Percentiles rank a stretch among this genome's conserved stretches.
These are phyloP conservation scores for Aspergillus pseudoviridinutans DNA, from an alignment of 2,329 filamentous ascomycete genomes.

Conservation along the genomic window DNA sequence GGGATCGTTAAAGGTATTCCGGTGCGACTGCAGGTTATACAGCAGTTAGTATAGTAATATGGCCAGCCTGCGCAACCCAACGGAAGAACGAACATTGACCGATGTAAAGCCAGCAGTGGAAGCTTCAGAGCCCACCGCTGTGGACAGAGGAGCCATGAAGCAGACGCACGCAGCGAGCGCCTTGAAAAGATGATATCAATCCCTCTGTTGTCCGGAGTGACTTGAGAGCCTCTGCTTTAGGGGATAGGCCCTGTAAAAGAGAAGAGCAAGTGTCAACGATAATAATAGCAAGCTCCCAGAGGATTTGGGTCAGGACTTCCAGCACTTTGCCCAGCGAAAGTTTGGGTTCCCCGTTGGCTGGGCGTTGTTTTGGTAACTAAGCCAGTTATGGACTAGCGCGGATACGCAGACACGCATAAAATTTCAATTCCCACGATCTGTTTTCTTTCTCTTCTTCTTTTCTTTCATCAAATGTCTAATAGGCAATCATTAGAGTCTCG, in stretches of 20 bases:
- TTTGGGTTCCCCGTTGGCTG: slow-evolving; percentile 3
- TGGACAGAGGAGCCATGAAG: slow-evolving; percentile 39
- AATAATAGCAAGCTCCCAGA: neutral
- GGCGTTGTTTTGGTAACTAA: neutral
- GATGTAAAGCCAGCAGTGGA: slow-evolving; percentile 20
- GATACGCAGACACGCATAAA: slow-evolving; percentile 21
- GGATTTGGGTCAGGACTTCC: neutral
- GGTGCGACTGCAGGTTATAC: slow-evolving; percentile 9
- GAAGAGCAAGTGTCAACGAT: neutral
- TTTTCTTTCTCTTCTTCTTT: slow-evolving; percentile 43
- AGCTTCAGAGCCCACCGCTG: slow-evolving; percentile 26
- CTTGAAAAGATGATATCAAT: neutral
- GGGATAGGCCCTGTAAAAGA: neutral
- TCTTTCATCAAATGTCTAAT: slow-evolving; percentile 54
- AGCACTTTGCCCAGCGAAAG: neutral
- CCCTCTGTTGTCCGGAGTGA: neutral
- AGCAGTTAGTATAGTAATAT: slow-evolving; percentile 10
- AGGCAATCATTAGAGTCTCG: slow-evolving; percentile 99
- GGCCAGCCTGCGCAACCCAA: slow-evolving; percentile 10
- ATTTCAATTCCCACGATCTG: slow-evolving; percentile 24
- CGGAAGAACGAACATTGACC: slow-evolving; percentile 20
- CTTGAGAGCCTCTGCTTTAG: neutral
- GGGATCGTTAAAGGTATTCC: slow-evolving; percentile 22
- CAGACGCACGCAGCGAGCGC: neutral
- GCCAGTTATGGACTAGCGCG: slow-evolving; percentile 26